Evolutionary conservation across 2,329 filamentous ascomycete species (phyloP).

Genomic region (Pseudogymnoascus sp.): DNA sequence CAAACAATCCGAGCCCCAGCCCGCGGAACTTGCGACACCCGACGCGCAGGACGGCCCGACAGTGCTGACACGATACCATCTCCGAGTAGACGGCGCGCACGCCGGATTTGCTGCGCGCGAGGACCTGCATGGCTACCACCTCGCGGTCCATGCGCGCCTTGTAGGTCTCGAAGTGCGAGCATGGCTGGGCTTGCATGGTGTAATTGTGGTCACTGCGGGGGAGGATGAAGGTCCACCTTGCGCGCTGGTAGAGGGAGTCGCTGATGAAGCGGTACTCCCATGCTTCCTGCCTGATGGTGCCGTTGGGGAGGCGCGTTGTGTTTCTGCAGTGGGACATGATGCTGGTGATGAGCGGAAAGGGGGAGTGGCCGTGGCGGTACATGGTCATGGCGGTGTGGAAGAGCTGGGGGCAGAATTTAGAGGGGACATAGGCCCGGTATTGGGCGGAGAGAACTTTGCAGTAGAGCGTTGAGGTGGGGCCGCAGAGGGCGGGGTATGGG

Average conservation of each 20-base stretch:
- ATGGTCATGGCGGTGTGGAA: not conserved
- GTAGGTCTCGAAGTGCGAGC: not conserved
- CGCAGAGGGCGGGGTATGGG: not conserved
- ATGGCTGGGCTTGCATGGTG: not conserved
- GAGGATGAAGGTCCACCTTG: not conserved
- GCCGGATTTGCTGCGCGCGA: not conserved
- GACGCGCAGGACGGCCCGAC: not conserved
- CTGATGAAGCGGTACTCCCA: not conserved
- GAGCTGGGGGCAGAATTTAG: not conserved
- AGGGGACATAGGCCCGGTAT: not conserved
- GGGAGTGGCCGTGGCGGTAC: not conserved
- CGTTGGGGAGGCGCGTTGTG: not conserved
- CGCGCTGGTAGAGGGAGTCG: not conserved
- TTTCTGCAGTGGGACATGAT: not conserved
- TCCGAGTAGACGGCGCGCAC: not conserved
- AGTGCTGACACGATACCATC: not conserved
- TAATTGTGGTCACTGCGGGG: not conserved
- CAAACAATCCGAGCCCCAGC: not conserved
- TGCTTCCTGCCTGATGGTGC: not conserved
- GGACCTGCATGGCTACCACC: not conserved
- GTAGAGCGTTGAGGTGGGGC: not conserved
- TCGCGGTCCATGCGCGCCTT: not conserved
- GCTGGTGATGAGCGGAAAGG: not conserved
- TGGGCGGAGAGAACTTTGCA: not conserved
- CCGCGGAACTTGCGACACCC: not conserved